Conservation (phyloP, 2,329 filamentous ascomycete species). For the Alternaria gansuensis region DNA sequence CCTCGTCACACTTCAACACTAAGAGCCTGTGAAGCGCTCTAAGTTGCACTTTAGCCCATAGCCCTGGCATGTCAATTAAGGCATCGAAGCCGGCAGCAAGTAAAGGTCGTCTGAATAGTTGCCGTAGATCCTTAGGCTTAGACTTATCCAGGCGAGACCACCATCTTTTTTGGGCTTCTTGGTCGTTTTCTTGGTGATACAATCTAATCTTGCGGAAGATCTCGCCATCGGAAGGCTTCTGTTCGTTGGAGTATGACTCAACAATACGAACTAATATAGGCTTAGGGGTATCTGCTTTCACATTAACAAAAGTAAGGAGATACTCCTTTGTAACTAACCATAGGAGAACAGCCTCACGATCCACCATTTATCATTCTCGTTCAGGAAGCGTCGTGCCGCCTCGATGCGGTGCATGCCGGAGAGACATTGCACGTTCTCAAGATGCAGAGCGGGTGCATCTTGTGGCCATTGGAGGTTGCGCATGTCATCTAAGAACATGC, state of each 20-base stretch:
- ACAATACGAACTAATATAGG: constrained; percentile 20
- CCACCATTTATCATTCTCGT: constrained; percentile 38
- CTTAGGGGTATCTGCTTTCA: constrained; percentile 20
- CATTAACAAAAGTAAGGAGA: background rate
- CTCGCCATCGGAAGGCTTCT: constrained; percentile 28
- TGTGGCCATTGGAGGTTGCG: constrained; percentile 16
- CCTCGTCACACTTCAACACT: constrained; percentile 32
- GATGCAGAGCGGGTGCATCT: constrained; percentile 23
- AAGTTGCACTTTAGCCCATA: constrained; percentile 33
- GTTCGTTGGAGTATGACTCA: constrained; percentile 26
- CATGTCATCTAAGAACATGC: constrained; percentile 15
- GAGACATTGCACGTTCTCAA: constrained; percentile 27
- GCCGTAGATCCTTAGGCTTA: constrained; percentile 29
- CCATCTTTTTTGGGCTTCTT: constrained; percentile 24
- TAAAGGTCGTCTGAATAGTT: constrained; percentile 24
- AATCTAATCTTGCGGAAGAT: constrained; percentile 34
- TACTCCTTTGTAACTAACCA: constrained; percentile 11
- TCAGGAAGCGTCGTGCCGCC: constrained; percentile 25
- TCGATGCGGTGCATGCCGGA: constrained; percentile 28
- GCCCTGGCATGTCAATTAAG: constrained; percentile 31
- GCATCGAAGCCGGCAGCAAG: constrained; percentile 26
- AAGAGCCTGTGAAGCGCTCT: constrained; percentile 32
- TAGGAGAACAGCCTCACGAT: constrained; percentile 31
- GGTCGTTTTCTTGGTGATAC: constrained; percentile 24
- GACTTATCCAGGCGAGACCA: constrained; percentile 30